Percentiles rank a stretch among this genome's conserved stretches.
Evolutionary conservation across 1,139 yeast genomes (phyloP).

Genomic region (Saccharomyces pastorianus): DNA sequence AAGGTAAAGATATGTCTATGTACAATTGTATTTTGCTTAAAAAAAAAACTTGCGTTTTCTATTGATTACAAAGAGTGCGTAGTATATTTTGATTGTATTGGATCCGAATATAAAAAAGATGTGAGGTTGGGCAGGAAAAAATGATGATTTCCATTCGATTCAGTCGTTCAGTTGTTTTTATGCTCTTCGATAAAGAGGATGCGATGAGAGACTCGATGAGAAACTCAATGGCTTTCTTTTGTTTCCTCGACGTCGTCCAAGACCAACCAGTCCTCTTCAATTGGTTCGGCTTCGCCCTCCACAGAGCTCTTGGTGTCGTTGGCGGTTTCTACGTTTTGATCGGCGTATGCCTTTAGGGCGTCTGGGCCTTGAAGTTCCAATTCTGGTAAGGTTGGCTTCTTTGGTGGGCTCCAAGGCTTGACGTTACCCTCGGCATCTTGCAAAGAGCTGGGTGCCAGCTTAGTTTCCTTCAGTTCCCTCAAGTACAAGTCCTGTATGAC

Average conservation of each 20-base stretch:
- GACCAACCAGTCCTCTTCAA: slow-evolving; percentile 73
- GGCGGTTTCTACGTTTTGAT: slow-evolving; percentile 64
- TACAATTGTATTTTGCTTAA: not conserved
- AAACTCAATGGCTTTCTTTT: slow-evolving; percentile 44
- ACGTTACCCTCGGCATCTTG: slow-evolving; percentile 73
- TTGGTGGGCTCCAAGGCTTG: slow-evolving; percentile 72
- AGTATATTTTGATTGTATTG: not conserved
- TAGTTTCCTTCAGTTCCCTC: slow-evolving; percentile 78
- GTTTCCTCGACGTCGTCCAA: slow-evolving; percentile 51
- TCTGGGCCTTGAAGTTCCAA: slow-evolving; percentile 45
- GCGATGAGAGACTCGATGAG: not conserved
- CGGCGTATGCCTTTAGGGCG: slow-evolving; percentile 67
- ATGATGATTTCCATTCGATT: not conserved
- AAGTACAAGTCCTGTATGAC: slow-evolving; percentile 80
- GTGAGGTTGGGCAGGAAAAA: not conserved
- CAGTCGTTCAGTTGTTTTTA: not conserved
- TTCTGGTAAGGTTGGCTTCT: slow-evolving; percentile 71
- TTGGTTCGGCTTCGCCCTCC: slow-evolving; percentile 28
- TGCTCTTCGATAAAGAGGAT: not conserved
- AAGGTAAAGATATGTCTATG: not conserved
- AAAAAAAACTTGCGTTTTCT: not conserved
- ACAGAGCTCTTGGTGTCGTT: slow-evolving; percentile 12
- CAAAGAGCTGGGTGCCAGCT: slow-evolving; percentile 69
- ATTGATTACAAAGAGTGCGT: not conserved
- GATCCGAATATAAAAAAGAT: not conserved